Evolutionary conservation across 2,329 filamentous ascomycete species (phyloP).

Genomic region (Phyllosticta capitalensis): DNA sequence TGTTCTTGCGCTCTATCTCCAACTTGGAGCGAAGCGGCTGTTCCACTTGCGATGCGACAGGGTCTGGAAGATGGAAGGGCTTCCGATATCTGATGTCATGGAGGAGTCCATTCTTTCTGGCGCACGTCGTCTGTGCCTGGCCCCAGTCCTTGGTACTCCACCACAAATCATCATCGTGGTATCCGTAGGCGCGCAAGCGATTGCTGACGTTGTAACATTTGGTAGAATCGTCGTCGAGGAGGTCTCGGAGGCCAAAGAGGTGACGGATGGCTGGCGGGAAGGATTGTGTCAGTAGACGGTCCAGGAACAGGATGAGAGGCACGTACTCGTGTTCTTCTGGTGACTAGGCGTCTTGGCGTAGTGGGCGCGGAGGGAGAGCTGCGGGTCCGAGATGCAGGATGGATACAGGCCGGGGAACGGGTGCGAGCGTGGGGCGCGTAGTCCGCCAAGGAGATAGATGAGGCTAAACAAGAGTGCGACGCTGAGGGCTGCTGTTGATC

Average conservation of each 20-base stretch:
- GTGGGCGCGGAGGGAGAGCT: conserved; percentile 3
- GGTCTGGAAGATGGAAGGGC: conserved; percentile 5
- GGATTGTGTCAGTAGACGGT: background rate
- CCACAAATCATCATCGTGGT: background rate
- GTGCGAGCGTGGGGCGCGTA: background rate
- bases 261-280: background rate
- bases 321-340: conserved; percentile 4
- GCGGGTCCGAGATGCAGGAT: conserved; percentile 4
- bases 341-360: conserved; percentile 6
- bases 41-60: background rate
- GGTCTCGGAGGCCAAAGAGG: conserved; percentile 4
- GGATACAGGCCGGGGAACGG: background rate
- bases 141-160: conserved; percentile 48
- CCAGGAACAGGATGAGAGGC: background rate
- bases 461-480: background rate
- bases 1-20: background rate
- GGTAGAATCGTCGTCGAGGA: conserved; percentile 1
- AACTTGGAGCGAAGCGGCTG: background rate
- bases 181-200: conserved; percentile 6
- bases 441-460: conserved; percentile 4
- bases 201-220: conserved; percentile 8
- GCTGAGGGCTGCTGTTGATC: conserved; percentile 1
- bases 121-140: conserved; percentile 57
- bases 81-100: background rate
- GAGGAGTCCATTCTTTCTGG: conserved; percentile 47